phyloP scores from a whole-genome alignment of 2,329 filamentous ascomycete genomes.

The Exophiala sp. region DNA sequence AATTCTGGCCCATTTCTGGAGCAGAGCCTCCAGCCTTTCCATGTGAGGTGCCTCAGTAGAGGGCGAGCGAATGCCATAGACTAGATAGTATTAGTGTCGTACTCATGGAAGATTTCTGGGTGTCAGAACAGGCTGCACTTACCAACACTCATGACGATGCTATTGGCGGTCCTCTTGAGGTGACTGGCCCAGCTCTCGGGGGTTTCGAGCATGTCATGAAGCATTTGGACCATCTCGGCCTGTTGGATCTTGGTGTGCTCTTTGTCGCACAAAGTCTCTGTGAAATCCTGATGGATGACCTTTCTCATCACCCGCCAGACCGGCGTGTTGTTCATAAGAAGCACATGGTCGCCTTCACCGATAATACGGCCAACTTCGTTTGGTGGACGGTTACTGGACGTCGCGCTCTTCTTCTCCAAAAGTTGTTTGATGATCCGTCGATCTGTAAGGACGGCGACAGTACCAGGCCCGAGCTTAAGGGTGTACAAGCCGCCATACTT shows the following conservation, averaged over 20 bases:
- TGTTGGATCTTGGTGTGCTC: slow-evolving; percentile 19
- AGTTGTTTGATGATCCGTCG: slow-evolving; percentile 41
- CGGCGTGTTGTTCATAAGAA: slow-evolving; percentile 22
- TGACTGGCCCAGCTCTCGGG: slow-evolving; percentile 17
- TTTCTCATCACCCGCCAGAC: slow-evolving; percentile 33
- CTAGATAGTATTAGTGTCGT: slow-evolving; percentile 5
- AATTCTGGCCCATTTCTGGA: slow-evolving; percentile 18
- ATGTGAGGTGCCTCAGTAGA: slow-evolving; percentile 12
- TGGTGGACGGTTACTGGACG: slow-evolving; percentile 42
- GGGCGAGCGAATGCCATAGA: slow-evolving; percentile 38
- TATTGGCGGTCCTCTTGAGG: slow-evolving; percentile 24
- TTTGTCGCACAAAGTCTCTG: slow-evolving; percentile 42
- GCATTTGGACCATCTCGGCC: slow-evolving; percentile 23
- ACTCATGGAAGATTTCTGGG: too few species aligned
- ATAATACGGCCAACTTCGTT: slow-evolving; percentile 18
- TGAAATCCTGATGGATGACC: slow-evolving; percentile 44
- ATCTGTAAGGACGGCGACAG: slow-evolving; percentile 40
- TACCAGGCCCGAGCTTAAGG: slow-evolving; percentile 42
- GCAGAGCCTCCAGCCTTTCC: slow-evolving; percentile 13
- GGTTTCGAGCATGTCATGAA: slow-evolving; percentile 18
- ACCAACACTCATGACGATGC: slow-evolving; percentile 44
- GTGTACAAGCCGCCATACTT: slow-evolving; percentile 42
- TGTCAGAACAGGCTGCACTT: neutral
- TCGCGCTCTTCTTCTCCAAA: slow-evolving; percentile 43
- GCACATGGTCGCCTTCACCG: slow-evolving; percentile 17